Evolutionary conservation across 495 filamentous ascomycete species (phyloP).

Genomic region (Evansstolkia leycettana): DNA sequence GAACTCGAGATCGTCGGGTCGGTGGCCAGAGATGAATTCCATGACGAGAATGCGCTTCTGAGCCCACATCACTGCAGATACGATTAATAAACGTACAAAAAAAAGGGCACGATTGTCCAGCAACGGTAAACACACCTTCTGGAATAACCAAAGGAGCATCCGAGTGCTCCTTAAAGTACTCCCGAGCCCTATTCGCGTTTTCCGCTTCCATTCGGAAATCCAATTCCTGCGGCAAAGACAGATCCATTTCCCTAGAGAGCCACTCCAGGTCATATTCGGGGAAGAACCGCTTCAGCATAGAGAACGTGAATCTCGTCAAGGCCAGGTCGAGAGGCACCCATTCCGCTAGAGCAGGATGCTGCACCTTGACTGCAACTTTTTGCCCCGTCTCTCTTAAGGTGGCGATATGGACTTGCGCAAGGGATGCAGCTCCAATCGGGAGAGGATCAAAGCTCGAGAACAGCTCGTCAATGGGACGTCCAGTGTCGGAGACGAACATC

Average conservation of each 20-base stretch:
- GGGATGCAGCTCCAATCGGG: conserved; percentile 84
- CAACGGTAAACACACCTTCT: conserved; percentile 30
- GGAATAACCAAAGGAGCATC: conserved; percentile 77
- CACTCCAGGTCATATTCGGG: conserved; percentile 96
- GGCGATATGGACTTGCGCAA: conserved; percentile 93
- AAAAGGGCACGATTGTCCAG: no score
- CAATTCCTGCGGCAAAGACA: conserved; percentile 80
- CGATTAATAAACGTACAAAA: no score
- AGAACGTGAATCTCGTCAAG: conserved; percentile 80
- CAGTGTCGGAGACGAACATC: conserved; percentile 80
- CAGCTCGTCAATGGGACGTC: conserved; percentile 61
- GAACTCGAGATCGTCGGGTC: conserved; percentile 81
- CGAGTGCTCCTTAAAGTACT: conserved; percentile 62
- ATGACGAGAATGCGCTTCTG: conserved; percentile 86
- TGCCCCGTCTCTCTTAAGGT: conserved; percentile 70
- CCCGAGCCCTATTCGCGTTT: conserved; percentile 66
- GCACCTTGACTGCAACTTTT: conserved; percentile 95
- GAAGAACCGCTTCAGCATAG: conserved; percentile 81
- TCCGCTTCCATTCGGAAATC: conserved; percentile 79
- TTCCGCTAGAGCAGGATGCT: conserved; percentile 82
- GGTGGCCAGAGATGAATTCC: conserved; percentile 79
- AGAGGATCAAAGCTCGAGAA: conserved; percentile 70
- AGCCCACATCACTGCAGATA: conserved; percentile 82
- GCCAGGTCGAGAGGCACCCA: conserved; percentile 86
- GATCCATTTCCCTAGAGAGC: conserved; percentile 87